Percentiles rank a stretch among this genome's conserved stretches.
These are phyloP conservation scores for Ceratobasidium sp. DNA, from an alignment of 1,284 basidiomycete species.

Conservation along the genomic window DNA sequence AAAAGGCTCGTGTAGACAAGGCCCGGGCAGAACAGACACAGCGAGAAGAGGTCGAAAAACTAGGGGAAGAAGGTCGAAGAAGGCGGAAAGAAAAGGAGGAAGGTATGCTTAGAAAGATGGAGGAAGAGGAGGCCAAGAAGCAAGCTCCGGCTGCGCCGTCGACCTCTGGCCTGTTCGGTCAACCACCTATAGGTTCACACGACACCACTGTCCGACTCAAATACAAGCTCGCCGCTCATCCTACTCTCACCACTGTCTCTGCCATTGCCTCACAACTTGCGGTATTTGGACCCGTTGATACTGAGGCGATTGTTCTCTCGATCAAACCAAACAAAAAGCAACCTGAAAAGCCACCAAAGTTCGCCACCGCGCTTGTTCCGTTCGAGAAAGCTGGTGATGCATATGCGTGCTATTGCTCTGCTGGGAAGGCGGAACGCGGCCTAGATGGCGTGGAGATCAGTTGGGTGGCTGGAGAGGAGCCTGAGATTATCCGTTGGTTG, in stretches of 20 bases:
- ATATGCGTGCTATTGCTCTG: constrained; percentile 76
- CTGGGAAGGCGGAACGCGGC: constrained; percentile 65
- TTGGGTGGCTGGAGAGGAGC: constrained; percentile 78
- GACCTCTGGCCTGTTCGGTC: constrained; percentile 3
- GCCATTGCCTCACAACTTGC: constrained; percentile 67
- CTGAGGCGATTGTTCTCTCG: constrained; percentile 72
- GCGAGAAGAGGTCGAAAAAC: constrained; percentile 71
- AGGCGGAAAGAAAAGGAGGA: constrained; percentile 61
- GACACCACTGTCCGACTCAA: constrained; percentile 82
- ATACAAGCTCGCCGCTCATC: constrained; percentile 70
- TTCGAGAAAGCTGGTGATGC: constrained; percentile 80
- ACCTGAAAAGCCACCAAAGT: constrained; percentile 68
- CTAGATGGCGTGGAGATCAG: constrained; percentile 71
- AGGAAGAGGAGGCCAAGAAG: constrained; percentile 67
- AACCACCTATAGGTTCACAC: constrained; percentile 63
- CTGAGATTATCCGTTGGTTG: constrained; percentile 79
- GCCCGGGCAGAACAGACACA: constrained; percentile 63
- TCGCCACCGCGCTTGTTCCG: constrained; percentile 76
- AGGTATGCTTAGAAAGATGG: constrained; percentile 55
- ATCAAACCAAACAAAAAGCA: constrained; percentile 68
- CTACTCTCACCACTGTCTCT: constrained; percentile 66
- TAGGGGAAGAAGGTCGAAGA: constrained; percentile 82
- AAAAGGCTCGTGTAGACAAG: constrained; percentile 75
- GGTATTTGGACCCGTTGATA: constrained; percentile 73
- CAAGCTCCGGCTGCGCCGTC: constrained; percentile 54